Percentiles rank a stretch among this genome's conserved stretches.
These are phyloP conservation scores for Athelia psychrophila DNA, from an alignment of 1,284 basidiomycete species.

Conservation along the genomic window DNA sequence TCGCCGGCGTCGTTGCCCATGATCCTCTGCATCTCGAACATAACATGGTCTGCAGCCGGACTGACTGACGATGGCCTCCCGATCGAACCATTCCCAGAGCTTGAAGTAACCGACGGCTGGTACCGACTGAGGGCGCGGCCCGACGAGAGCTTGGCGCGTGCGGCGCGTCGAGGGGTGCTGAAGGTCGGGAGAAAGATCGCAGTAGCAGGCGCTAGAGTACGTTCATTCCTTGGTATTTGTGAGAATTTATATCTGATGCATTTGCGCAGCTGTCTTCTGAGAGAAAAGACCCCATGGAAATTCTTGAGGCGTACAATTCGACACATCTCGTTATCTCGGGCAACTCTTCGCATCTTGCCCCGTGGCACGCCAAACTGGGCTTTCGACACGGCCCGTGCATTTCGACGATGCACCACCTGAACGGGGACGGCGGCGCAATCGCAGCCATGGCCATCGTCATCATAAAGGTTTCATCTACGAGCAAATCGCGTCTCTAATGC, in stretches of 20 bases:
- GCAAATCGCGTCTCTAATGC: conserved; percentile 19
- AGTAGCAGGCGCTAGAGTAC: conserved; percentile 76
- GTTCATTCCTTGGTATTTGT: conserved; percentile 20
- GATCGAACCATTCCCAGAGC: conserved; percentile 43
- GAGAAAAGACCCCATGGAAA: conserved; percentile 76
- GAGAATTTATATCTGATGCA: conserved; percentile 1
- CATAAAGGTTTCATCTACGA: conserved; percentile 49
- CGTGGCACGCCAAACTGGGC: conserved; percentile 89
- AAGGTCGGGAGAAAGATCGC: conserved; percentile 82
- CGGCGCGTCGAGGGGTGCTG: conserved; percentile 65
- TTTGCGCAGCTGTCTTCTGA: conserved; percentile 61
- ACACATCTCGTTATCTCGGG: conserved; percentile 70
- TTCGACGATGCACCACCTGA: conserved; percentile 77
- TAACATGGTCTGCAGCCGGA: conserved; percentile 47
- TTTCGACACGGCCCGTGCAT: conserved; percentile 64
- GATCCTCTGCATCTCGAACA: conserved; percentile 80
- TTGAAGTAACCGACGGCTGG: conserved; percentile 97
- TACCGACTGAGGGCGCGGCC: conserved; percentile 80
- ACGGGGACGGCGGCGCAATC: conserved; percentile 79
- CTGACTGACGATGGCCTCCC: conserved; percentile 37
- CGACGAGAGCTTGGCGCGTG: conserved; percentile 73
- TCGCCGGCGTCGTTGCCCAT: conserved; percentile 71
- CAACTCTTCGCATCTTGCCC: conserved; percentile 83
- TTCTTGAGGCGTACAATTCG: conserved; percentile 78
- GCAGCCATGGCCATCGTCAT: conserved; percentile 77